Evolutionary conservation across 2,329 filamentous ascomycete genomes (phyloP), one percentile per base, ranked within the genome.

Genomic region (Cladosporium velox): DNA sequence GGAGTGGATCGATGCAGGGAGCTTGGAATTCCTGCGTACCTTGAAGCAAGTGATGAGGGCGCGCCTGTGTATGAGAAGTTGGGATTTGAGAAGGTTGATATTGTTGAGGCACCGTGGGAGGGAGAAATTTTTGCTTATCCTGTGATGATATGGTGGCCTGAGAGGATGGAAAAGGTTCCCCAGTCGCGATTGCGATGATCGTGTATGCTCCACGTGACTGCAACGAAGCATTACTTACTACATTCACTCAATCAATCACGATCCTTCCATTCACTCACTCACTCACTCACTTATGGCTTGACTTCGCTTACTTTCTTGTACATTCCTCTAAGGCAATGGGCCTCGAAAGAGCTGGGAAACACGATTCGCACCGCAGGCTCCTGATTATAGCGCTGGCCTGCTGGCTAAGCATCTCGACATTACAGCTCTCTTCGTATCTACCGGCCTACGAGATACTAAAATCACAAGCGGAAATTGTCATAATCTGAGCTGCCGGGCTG

Each of bases 1-100:
- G 79, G 78, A 1, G 11, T 79, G 14, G 68, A 76, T 18, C 73
- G 76, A 30, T 80, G 78, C 44, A 75, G 77, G 62, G 66, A 73
- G 47, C 71, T 77, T 38, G 74, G 74, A 0, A 67, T 79, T 59
- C 70, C 72, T 3, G 72, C 71, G 7, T 80, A 79, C 71, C 57
- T 81, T 35, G 78, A 79, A 66, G 74, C 78, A 11, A 77, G 74
- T 4, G 68, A 72, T 44, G 67, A 68, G 18, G 79, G 75, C 2
- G 68, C 68, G 64, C 71, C 70, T 7, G 67, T 81, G 8, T 81
- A 81, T 67, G 72, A 77, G 70, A 72, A 68, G 66, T 75, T 73
- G 69, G 76, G 74, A 60, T 79, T 75, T 65, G 69, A 69, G 64
- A 64, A 66, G 30, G 63, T 73, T 49, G 71, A 72, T 59, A 61